Percentiles rank a stretch among this genome's conserved stretches.
phyloP scores from a whole-genome alignment of 495 filamentous ascomycete species.

The Aspergillus funiculosus region DNA sequence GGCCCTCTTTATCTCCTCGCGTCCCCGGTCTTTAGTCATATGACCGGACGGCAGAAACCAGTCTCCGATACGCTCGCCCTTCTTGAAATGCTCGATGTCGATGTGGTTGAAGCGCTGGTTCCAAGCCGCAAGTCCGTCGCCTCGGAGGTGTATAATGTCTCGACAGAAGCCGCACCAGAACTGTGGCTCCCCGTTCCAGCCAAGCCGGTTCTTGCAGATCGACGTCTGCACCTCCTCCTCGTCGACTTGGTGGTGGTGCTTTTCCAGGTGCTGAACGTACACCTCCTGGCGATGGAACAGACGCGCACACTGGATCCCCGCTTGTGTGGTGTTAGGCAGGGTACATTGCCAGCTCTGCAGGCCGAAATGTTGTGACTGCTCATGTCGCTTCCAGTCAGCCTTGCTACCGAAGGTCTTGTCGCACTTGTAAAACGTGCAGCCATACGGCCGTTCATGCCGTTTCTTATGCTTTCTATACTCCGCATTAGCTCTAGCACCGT shows the following conservation, averaged over 20 bases:
- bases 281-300: constrained; percentile 56
- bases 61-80: constrained; percentile 42
- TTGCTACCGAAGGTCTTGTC: constrained; percentile 82
- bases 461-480: constrained; percentile 73
- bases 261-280: constrained; percentile 57
- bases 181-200: constrained; percentile 57
- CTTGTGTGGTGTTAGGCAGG: constrained; percentile 30
- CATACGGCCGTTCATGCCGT: constrained; percentile 80
- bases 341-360: constrained; percentile 73
- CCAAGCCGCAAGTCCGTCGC: constrained; percentile 53
- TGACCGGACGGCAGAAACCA: constrained; percentile 35
- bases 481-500: too few species aligned
- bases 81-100: constrained; percentile 63
- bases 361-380: constrained; percentile 79
- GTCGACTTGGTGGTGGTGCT: constrained; percentile 45
- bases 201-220: constrained; percentile 53
- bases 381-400: constrained; percentile 95
- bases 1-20: constrained; percentile 1
- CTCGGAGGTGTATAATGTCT: constrained; percentile 49
- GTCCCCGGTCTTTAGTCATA: constrained; percentile 9
- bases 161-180: constrained; percentile 94
- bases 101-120: constrained; percentile 85
- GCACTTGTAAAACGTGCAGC: constrained; percentile 74
- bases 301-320: constrained; percentile 44
- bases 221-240: constrained; percentile 39